These are phyloP conservation scores for Cantharellus anzutake DNA, from an alignment of 768 basidiomycete species.

Conservation along the genomic window DNA sequence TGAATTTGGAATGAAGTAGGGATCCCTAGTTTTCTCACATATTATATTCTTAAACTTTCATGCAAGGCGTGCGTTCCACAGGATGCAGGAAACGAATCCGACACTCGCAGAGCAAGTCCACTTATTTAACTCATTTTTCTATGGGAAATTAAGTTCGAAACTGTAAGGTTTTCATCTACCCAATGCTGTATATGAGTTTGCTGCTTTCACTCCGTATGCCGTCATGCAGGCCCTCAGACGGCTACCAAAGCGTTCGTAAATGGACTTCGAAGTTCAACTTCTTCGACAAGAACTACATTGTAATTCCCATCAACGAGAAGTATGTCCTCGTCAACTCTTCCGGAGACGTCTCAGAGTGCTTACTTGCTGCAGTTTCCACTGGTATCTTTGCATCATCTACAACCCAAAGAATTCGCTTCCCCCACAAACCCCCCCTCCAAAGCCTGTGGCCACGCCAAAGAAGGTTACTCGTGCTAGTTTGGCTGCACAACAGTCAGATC, in stretches of 20 bases:
- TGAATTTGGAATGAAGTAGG: constrained; percentile 87
- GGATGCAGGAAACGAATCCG: constrained; percentile 34
- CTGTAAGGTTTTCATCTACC: constrained; percentile 21
- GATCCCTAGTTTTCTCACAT: background rate
- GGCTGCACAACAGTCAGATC: too few relatives aligned
- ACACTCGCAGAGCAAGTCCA: constrained; percentile 55
- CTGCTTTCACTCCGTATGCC: background rate
- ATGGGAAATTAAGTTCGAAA: constrained; percentile 73
- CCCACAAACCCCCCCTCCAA: constrained; percentile 12
- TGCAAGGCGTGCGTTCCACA: constrained; percentile 47
- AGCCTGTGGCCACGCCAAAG: too few relatives aligned
- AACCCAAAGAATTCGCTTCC: constrained; percentile 47
- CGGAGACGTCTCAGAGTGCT: background rate
- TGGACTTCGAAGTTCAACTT: constrained; percentile 86
- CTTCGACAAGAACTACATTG: constrained; percentile 80
- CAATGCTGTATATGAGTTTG: background rate
- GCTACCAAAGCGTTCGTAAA: constrained; percentile 72
- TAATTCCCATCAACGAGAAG: constrained; percentile 96
- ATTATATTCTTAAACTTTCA: background rate
- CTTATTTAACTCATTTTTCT: constrained; percentile 96
- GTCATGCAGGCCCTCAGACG: constrained; percentile 29
- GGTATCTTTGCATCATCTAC: constrained; percentile 92
- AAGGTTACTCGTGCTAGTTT: too few relatives aligned
- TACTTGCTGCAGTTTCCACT: constrained; percentile 48
- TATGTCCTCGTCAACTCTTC: constrained; percentile 20